These are phyloP conservation scores for Torrubiella hemipterigena DNA, from an alignment of 2,329 filamentous ascomycete genomes.

Conservation along the genomic window DNA sequence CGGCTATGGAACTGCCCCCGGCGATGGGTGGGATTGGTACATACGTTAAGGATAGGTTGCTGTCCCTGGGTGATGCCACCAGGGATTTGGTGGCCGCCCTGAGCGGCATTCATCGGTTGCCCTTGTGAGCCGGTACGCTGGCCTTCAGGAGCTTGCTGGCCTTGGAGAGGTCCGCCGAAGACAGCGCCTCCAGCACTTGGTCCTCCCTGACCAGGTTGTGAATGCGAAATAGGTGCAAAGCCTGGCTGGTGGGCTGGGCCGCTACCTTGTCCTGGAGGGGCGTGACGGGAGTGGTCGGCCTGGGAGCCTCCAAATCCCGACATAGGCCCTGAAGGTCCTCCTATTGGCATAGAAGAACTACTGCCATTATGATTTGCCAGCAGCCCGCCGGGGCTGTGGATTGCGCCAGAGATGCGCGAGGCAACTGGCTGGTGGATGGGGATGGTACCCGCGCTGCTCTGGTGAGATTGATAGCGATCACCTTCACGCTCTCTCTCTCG, in stretches of 20 bases:
- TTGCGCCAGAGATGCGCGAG: conserved; percentile 64
- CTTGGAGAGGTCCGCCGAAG: conserved; percentile 59
- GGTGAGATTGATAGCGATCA: conserved; percentile 62
- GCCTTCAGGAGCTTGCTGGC: conserved; percentile 51
- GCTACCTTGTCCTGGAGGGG: conserved; percentile 36
- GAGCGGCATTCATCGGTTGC: conserved; percentile 32
- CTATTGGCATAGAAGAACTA: conserved; percentile 38
- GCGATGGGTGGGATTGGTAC: too few species aligned
- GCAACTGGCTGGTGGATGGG: conserved; percentile 93
- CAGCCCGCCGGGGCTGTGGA: conserved; percentile 85
- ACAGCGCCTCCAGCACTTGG: conserved; percentile 49
- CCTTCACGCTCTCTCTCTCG: conserved; percentile 52
- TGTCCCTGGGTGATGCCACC: conserved; percentile 28
- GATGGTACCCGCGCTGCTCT: conserved; percentile 78
- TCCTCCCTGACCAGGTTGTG: conserved; percentile 36
- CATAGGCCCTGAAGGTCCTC: conserved; percentile 37
- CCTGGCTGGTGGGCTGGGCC: conserved; percentile 39
- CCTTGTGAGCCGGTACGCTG: conserved; percentile 34
- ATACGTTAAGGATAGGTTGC: conserved; percentile 38
- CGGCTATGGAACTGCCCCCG: too few species aligned
- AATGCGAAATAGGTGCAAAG: conserved; percentile 42
- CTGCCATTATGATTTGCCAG: conserved; percentile 60
- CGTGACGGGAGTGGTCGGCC: conserved; percentile 35
- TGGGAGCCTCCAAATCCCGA: conserved; percentile 43
- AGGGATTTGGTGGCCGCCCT: conserved; percentile 24